phyloP scores from a whole-genome alignment of 805 yeast genomes.

The Soucietia sequanensis region DNA sequence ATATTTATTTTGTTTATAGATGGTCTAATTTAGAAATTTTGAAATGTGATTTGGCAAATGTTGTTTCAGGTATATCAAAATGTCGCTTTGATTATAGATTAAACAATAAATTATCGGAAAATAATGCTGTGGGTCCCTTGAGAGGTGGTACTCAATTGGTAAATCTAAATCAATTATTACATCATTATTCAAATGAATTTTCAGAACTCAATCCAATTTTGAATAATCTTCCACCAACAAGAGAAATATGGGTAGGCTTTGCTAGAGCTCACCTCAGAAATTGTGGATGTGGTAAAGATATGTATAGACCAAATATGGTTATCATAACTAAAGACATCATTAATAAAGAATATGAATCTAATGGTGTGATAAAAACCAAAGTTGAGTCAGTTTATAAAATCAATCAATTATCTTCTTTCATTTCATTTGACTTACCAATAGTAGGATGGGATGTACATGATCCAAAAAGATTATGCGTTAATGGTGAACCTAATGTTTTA shows the following conservation, averaged over 20 bases:
- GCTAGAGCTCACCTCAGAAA: conserved; percentile 37
- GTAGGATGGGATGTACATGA: conserved; percentile 22
- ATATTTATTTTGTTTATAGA: conserved; percentile 29
- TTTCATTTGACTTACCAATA: conserved; percentile 28
- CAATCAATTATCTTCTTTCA: conserved; percentile 29
- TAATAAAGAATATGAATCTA: background rate
- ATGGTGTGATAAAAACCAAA: conserved; percentile 1
- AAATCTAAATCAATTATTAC: conserved; percentile 16
- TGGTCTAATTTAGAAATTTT: conserved; percentile 29
- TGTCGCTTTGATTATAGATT: conserved; percentile 12
- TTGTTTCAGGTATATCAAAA: conserved; percentile 7
- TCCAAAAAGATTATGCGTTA: conserved; percentile 24
- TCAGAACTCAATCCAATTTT: conserved; percentile 8
- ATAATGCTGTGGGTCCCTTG: conserved; percentile 25
- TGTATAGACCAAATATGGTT: conserved; percentile 41
- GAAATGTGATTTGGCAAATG: conserved; percentile 19
- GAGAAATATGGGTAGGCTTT: conserved; percentile 40
- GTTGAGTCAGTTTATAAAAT: conserved; percentile 19
- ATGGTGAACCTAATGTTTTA: conserved; percentile 25
- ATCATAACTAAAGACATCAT: conserved; percentile 18
- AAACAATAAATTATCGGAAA: conserved; percentile 2
- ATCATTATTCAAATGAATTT: conserved; percentile 14
- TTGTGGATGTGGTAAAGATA: conserved; percentile 41
- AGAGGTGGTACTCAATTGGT: conserved; percentile 38
- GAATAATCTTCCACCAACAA: conserved; percentile 16